Evolutionary conservation across 768 basidiomycete genomes (phyloP).

Genomic region (Auricularia sp.): DNA sequence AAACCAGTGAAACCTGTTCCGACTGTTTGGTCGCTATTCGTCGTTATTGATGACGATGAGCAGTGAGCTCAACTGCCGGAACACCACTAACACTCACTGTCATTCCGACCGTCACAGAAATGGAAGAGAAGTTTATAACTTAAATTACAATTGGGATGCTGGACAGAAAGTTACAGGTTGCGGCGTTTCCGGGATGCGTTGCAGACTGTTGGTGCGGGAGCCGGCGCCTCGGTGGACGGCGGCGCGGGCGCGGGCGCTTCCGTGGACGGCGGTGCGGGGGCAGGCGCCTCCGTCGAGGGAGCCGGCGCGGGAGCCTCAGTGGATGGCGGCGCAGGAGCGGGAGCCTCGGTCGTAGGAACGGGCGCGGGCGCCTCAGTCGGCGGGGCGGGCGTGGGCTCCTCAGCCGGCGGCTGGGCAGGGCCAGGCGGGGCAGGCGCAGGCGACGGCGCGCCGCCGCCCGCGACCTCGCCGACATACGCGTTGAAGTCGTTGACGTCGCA

Average conservation of each 20-base stretch:
- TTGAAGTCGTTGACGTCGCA: constrained; percentile 2
- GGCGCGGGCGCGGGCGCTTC: not conserved
- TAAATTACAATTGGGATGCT: no score
- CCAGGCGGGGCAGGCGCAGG: constrained; percentile 1
- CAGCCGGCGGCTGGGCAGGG: not conserved
- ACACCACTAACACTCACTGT: no score
- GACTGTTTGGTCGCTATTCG: no score
- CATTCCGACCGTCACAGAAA: no score
- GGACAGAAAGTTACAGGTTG: no score
- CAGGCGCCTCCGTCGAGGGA: not conserved
- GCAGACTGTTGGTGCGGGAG: no score
- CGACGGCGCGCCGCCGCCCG: not conserved
- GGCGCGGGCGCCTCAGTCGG: not conserved
- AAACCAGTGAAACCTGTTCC: no score
- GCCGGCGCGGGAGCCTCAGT: no score
- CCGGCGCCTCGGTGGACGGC: not conserved
- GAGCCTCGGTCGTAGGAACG: not conserved
- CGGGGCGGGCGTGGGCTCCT: not conserved
- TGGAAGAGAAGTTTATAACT: no score
- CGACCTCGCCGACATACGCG: not conserved
- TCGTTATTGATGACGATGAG: no score
- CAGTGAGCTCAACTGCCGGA: no score
- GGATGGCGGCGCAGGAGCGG: not conserved
- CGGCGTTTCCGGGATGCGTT: no score
- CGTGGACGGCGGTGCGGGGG: not conserved